Conservation (phyloP, 768 basidiomycete genomes). For the Rhizopogon vesiculosus region DNA sequence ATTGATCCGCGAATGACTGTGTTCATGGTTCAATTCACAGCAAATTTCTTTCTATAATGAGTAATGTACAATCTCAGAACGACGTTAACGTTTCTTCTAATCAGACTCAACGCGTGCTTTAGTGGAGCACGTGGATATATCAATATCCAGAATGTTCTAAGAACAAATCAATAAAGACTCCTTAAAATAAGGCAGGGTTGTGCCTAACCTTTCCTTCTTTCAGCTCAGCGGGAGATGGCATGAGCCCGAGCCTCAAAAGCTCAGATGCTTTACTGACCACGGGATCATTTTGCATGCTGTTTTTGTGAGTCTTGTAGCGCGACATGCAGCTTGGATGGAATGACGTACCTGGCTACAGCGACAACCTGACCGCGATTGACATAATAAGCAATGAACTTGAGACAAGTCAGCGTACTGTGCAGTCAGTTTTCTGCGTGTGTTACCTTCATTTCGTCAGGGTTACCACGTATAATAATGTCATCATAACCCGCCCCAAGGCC, state of each 20-base stretch:
- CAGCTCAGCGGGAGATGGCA: slow-evolving; percentile 76
- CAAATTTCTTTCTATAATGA: no score
- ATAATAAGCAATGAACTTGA: slow-evolving; percentile 79
- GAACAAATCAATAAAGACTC: not conserved
- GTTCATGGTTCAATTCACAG: not conserved
- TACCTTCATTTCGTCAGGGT: slow-evolving; percentile 75
- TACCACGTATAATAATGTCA: slow-evolving; percentile 74
- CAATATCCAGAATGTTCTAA: slow-evolving; percentile 26
- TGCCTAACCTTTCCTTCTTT: slow-evolving; percentile 62
- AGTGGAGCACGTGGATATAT: slow-evolving; percentile 15
- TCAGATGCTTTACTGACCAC: slow-evolving; percentile 76
- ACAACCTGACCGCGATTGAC: slow-evolving; percentile 57
- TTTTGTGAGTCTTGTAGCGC: not conserved
- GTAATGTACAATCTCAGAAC: not conserved
- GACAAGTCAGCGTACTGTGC: not conserved
- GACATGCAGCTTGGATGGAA: not conserved
- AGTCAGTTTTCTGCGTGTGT: slow-evolving; percentile 2
- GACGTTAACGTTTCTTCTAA: not conserved
- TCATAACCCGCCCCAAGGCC: slow-evolving; percentile 70
- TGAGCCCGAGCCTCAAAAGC: slow-evolving; percentile 69
- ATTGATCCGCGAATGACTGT: no score
- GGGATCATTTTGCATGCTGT: slow-evolving; percentile 79
- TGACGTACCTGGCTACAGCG: slow-evolving; percentile 57
- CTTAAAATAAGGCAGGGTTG: not conserved
- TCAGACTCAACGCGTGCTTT: not conserved